These are phyloP conservation scores for Penicillium sp. DNA, from an alignment of 2,329 filamentous ascomycete genomes.

Conservation along the genomic window DNA sequence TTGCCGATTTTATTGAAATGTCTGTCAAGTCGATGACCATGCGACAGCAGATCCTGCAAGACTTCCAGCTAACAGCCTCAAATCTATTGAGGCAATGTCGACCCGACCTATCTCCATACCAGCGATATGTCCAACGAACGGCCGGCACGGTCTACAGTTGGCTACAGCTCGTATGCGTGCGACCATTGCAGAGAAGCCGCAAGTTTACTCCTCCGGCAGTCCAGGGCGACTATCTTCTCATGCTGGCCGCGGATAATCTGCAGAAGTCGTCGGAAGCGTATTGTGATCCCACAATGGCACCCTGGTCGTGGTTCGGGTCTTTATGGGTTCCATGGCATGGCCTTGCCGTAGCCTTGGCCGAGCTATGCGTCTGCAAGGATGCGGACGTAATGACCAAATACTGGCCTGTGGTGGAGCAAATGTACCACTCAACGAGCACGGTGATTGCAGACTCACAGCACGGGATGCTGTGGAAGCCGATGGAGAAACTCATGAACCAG, in stretches of 20 bases:
- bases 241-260: slow-evolving; percentile 27
- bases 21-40: slow-evolving; percentile 22
- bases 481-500: slow-evolving; percentile 31
- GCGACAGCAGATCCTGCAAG: slow-evolving; percentile 26
- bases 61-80: slow-evolving; percentile 25
- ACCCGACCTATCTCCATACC: slow-evolving; percentile 23
- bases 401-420: slow-evolving; percentile 27
- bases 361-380: slow-evolving; percentile 32
- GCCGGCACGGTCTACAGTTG: slow-evolving; percentile 24
- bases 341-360: slow-evolving; percentile 32
- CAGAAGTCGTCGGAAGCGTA: slow-evolving; percentile 18
- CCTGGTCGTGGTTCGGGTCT: slow-evolving; percentile 30
- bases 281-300: slow-evolving; percentile 18
- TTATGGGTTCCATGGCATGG: slow-evolving; percentile 36
- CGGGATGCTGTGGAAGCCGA: slow-evolving; percentile 32
- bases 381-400: slow-evolving; percentile 19
- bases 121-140: slow-evolving; percentile 27
- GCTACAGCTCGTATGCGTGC: slow-evolving; percentile 29
- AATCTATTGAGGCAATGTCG: slow-evolving; percentile 21
- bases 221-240: slow-evolving; percentile 24
- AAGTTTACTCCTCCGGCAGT: slow-evolving; percentile 27
- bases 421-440: slow-evolving; percentile 23
- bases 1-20: slow-evolving; percentile 24
- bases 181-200: slow-evolving; percentile 26
- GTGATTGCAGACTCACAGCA: slow-evolving; percentile 29